Conservation (phyloP, 257 asterid species). For the Solanum infundibuliforme region DNA sequence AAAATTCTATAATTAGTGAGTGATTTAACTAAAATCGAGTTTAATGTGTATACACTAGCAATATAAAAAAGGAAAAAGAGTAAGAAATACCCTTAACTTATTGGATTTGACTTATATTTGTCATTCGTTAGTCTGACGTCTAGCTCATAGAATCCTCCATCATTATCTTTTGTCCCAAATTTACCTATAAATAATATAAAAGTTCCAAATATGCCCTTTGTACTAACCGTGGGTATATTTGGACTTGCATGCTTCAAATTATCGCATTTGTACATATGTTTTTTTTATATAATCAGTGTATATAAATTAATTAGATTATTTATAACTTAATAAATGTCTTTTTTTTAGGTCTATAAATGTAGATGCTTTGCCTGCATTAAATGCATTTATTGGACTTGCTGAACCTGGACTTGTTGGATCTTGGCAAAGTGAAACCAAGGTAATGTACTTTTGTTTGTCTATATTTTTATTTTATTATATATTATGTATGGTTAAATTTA, state of each 20-base stretch:
- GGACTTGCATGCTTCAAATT: background rate
- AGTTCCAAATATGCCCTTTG: background rate
- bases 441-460: too few species aligned
- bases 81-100: too few species aligned
- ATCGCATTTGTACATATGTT: background rate
- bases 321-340: background rate
- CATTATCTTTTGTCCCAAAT: too few species aligned
- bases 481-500: too few species aligned
- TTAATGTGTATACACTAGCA: background rate
- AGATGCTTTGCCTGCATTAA: conserved; percentile 21
- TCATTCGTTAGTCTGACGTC: too few species aligned
- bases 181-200: too few species aligned
- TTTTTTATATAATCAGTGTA: too few species aligned
- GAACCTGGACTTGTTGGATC: conserved; percentile 58
- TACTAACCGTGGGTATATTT: background rate
- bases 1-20: background rate
- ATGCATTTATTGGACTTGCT: conserved; percentile 67
- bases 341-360: background rate
- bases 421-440: conserved; percentile 70
- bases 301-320: background rate
- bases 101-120: too few species aligned
- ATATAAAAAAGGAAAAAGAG: background rate
- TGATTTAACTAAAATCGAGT: background rate
- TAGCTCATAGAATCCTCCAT: too few species aligned
- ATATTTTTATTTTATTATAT: background rate